Evolutionary conservation across 129 eudicot genomes (phyloP), one percentile per base, ranked within the genome.

Genomic region (Saussurea involucrata): DNA sequence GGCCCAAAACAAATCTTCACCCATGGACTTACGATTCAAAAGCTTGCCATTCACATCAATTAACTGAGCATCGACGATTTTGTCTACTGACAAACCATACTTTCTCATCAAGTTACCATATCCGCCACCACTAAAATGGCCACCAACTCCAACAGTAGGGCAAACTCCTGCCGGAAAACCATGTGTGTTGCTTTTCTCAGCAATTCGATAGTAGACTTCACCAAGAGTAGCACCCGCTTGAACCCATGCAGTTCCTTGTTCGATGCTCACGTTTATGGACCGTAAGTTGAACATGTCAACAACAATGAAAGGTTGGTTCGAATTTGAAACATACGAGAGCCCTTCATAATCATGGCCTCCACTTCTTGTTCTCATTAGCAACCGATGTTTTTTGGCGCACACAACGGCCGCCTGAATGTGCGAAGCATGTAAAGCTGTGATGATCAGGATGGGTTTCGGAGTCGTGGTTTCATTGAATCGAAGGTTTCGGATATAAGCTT

Each of bases 1-100:
- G 1, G 88, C 88, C 91, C 91, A 84, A 85, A 87, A 87, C 44
- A 87, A 65, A 65, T 82, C 91, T 74, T 84, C 91, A 1, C 91
- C 88, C 91, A 87, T 87, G 4, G 79, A 28, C 25, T 68, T 8
- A 3, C 87, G 63, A 31, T 84, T 27, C 69, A 66, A 40, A 34
- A 87, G 8, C 8, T 10, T 24, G 0, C 88, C 91, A 22, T 79
- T 34, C 6, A 63, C 71, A 37, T 80, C 78, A 0, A 85, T 24
- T 3, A 87, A 18, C 15, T 75, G 21, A 1, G 91, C 91, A 64
- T 87, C 88, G 12, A 84, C 46, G 13, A 87, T 69, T 29, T 87
- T 85, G 70, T 87, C 91, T 12, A 82, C 81, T 0, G 85, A 78
- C 0, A 82, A 36, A 1, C 91, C 91, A n/a, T 81, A 79, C 60